Percentiles rank a stretch among this genome's conserved stretches.
Conservation (phyloP, 1,139 yeast genomes). For the Candida sp. region DNA sequence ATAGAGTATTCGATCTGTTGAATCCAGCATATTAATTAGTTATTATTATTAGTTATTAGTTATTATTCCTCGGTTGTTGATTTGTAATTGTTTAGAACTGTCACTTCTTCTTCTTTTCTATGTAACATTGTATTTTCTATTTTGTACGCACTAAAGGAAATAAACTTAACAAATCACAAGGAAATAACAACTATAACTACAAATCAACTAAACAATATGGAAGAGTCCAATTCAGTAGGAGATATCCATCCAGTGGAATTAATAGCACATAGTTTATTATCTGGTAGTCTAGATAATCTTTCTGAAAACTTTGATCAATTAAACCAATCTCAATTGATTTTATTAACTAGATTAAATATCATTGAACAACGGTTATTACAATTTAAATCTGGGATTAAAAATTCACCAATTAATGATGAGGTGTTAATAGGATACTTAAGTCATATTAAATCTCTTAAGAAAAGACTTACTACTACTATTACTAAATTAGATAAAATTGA, state of each 20-base stretch:
- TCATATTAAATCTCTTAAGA: conserved; percentile 29
- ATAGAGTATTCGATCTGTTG: conserved; percentile 23
- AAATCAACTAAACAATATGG: too few relatives aligned
- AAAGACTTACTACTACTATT: conserved; percentile 27
- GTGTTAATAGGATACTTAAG: conserved; percentile 24
- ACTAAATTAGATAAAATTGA: conserved; percentile 34
- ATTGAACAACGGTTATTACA: conserved; percentile 34
- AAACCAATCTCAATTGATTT: conserved; percentile 54
- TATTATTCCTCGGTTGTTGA: too few relatives aligned
- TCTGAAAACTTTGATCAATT: conserved; percentile 50
- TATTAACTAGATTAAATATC: conserved; percentile 44
- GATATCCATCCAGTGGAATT: conserved; percentile 54
- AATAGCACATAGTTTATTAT: conserved; percentile 52
- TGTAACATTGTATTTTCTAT: too few relatives aligned
- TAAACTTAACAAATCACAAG: too few relatives aligned
- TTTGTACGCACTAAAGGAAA: too few relatives aligned
- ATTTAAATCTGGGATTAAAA: conserved; percentile 18
- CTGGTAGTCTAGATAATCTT: conserved; percentile 49
- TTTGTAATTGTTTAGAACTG: too few relatives aligned
- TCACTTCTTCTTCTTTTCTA: too few relatives aligned
- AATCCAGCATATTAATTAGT: conserved; percentile 4
- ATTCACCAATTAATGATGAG: conserved; percentile 14
- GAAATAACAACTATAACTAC: too few relatives aligned
- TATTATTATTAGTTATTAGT: too few relatives aligned
- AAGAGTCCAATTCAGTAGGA: neutral